phyloP scores from a whole-genome alignment of 169 alveolate species.

The Plasmodium vinckei region DNA sequence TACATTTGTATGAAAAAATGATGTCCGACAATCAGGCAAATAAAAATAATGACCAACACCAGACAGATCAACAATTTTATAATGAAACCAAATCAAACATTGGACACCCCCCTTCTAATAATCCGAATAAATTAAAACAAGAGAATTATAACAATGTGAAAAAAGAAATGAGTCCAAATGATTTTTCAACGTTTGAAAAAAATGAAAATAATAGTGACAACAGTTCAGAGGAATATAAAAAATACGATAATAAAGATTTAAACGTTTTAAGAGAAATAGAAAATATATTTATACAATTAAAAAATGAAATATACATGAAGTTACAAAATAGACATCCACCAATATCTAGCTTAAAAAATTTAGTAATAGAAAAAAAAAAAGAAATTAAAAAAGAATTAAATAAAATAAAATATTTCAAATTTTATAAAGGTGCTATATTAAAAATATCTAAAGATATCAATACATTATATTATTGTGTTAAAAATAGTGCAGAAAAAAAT shows the following conservation, averaged over 20 bases:
- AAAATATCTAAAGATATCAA: slow-evolving; percentile 55
- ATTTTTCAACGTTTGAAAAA: background rate
- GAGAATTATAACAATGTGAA: too few relatives aligned
- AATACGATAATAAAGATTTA: background rate
- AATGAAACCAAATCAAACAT: too few relatives aligned
- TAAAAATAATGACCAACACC: background rate
- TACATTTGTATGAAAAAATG: slow-evolving; percentile 52
- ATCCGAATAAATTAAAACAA: too few relatives aligned
- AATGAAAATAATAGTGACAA: background rate
- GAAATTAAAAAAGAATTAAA: slow-evolving; percentile 27
- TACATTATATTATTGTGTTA: slow-evolving; percentile 15
- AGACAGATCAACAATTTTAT: too few relatives aligned
- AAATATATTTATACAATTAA: slow-evolving; percentile 25
- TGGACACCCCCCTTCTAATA: too few relatives aligned
- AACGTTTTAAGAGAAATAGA: slow-evolving; percentile 28
- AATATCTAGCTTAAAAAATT: background rate
- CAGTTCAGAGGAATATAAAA: background rate
- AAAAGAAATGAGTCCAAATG: too few relatives aligned
- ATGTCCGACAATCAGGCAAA: background rate
- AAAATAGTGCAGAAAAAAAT: slow-evolving; percentile 1
- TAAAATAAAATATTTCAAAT: slow-evolving; percentile 51
- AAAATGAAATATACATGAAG: slow-evolving; percentile 26
- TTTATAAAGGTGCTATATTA: slow-evolving; percentile 44
- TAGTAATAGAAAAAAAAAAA: slow-evolving; percentile 46
- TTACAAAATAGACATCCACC: slow-evolving; percentile 6